A percentile compares a stretch with the other conserved stretches of the same genome.
phyloP scores from a whole-genome alignment of 345 rosid genomes.

The Moricandia moricandioides region DNA sequence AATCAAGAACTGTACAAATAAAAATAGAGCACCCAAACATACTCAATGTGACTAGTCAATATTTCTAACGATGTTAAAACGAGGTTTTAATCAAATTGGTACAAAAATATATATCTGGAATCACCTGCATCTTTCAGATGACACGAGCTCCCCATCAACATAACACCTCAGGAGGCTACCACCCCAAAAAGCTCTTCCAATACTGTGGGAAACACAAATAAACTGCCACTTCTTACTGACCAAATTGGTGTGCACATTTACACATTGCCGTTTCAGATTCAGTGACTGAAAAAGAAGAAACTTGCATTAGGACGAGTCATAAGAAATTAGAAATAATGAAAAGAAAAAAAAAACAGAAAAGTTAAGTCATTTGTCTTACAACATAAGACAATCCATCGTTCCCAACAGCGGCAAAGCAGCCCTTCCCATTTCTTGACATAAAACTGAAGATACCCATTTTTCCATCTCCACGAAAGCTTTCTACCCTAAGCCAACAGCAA shows the following conservation, averaged over 20 bases:
- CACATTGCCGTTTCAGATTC: constrained; percentile 69
- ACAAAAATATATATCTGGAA: background rate
- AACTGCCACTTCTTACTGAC: constrained; percentile 83
- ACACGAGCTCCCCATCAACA: constrained; percentile 75
- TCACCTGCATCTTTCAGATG: constrained; percentile 98
- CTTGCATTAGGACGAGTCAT: constrained; percentile 16
- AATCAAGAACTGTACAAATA: constrained; percentile 3
- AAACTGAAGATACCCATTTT: constrained; percentile 88
- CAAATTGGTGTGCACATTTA: constrained; percentile 57
- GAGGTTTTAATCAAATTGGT: background rate
- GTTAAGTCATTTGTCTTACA: constrained; percentile 44
- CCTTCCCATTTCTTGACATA: constrained; percentile 83
- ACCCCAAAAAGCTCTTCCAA: constrained; percentile 96
- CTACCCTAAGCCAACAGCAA: constrained; percentile 97
- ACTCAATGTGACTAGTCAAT: background rate
- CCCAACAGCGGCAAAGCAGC: constrained; percentile 75
- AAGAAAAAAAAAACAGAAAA: background rate
- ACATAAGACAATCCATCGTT: constrained; percentile 65
- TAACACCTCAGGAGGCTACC: constrained; percentile 88
- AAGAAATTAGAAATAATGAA: background rate
- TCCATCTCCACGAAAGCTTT: constrained; percentile 68
- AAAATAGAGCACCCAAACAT: constrained; percentile 19
- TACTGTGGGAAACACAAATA: constrained; percentile 80
- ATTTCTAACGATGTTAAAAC: constrained; percentile 26
- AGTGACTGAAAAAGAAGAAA: constrained; percentile 52